Evolutionary conservation across 768 basidiomycete species (phyloP).

Genomic region (Punctularia strigosozonata): DNA sequence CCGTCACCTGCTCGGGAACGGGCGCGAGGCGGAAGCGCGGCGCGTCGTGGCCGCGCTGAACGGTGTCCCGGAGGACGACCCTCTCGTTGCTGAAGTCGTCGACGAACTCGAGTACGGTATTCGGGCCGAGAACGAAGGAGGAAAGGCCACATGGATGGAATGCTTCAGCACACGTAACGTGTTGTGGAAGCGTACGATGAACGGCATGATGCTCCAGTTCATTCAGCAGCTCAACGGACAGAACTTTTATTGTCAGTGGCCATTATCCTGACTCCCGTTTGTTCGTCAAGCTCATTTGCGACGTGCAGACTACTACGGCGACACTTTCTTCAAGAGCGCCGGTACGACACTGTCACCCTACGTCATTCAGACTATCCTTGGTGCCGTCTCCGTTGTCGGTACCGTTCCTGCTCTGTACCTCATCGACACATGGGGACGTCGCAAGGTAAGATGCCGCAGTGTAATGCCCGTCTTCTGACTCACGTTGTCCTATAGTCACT

Average conservation of each 20-base stretch:
- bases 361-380: slow-evolving; percentile 65
- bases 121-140: slow-evolving; percentile 65
- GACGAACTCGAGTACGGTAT: slow-evolving; percentile 59
- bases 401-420: slow-evolving; percentile 60
- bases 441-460: slow-evolving; percentile 30
- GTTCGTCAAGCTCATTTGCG: slow-evolving; percentile 9
- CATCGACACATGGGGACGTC: slow-evolving; percentile 68
- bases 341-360: slow-evolving; percentile 62
- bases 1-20: slow-evolving; percentile 57
- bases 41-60: slow-evolving; percentile 57
- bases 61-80: slow-evolving; percentile 44
- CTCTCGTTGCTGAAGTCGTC: slow-evolving; percentile 44
- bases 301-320: slow-evolving; percentile 61
- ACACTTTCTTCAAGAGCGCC: slow-evolving; percentile 70
- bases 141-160: slow-evolving; percentile 69
- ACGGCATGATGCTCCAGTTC: slow-evolving; percentile 79
- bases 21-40: slow-evolving; percentile 41
- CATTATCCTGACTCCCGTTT: not conserved
- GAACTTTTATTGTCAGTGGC: slow-evolving; percentile 62
- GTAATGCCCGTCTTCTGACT: not conserved
- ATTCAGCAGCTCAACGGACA: slow-evolving; percentile 75
- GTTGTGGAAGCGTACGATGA: slow-evolving; percentile 62
- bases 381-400: slow-evolving; percentile 62
- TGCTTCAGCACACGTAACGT: slow-evolving; percentile 61
- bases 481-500: slow-evolving; percentile 32